These are phyloP conservation scores for Tuber aestivum DNA, from an alignment of 495 filamentous ascomycete species.

Conservation along the genomic window DNA sequence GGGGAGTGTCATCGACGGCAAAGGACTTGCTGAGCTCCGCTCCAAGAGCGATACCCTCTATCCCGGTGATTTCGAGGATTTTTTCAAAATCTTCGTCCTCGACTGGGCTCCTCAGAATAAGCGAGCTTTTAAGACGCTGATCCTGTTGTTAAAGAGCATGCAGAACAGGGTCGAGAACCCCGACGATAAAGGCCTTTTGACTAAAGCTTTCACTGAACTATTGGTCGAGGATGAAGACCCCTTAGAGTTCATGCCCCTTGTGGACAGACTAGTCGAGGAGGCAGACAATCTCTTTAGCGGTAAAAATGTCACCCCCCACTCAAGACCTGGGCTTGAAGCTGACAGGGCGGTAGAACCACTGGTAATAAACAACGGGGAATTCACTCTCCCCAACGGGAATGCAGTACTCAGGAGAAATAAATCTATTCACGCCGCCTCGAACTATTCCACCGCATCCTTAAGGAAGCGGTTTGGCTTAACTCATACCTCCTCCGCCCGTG, in stretches of 20 bases:
- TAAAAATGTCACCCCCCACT: constrained; percentile 41
- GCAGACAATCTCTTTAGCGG: constrained; percentile 81
- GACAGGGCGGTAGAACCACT: constrained; percentile 21
- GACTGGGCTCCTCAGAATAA: constrained; percentile 90
- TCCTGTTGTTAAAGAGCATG: constrained; percentile 80
- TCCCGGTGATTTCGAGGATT: constrained; percentile 76
- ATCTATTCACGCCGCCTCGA: constrained; percentile 26
- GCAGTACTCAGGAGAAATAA: constrained; percentile 45
- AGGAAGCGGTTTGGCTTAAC: constrained; percentile 35
- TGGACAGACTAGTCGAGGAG: constrained; percentile 90
- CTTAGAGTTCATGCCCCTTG: constrained; percentile 76
- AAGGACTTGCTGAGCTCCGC: constrained; percentile 63
- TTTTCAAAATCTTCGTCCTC: constrained; percentile 65
- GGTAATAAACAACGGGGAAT: constrained; percentile 50
- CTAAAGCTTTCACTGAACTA: constrained; percentile 82
- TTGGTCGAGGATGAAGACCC: constrained; percentile 70
- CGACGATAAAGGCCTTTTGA: constrained; percentile 83
- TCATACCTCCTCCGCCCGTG: constrained; percentile 74
- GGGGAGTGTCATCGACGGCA: constrained; percentile 66
- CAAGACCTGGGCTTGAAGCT: constrained; percentile 6
- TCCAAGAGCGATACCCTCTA: constrained; percentile 65
- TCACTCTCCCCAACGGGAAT: constrained; percentile 37
- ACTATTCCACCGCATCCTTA: constrained; percentile 31
- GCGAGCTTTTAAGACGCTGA: constrained; percentile 73
- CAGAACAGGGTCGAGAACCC: constrained; percentile 93